Conservation (phyloP, 2,329 filamentous ascomycete genomes). For the Penicillium hesseltinei region DNA sequence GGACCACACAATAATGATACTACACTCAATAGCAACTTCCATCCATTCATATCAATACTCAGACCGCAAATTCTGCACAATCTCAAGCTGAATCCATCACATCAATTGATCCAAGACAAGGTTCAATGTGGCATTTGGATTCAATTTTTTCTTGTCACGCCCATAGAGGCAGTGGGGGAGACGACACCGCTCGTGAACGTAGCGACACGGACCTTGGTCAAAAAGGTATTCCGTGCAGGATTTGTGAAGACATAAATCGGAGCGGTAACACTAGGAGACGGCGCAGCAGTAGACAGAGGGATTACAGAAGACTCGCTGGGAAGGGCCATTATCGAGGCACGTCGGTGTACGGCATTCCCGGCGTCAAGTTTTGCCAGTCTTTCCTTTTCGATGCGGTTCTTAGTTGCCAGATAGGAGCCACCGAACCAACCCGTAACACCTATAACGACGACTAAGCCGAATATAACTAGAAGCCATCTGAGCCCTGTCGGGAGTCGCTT, state of each 20-base stretch:
- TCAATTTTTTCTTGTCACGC: no score
- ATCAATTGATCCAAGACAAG: neutral
- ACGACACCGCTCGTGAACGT: neutral
- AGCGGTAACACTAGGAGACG: neutral
- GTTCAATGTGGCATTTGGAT: neutral
- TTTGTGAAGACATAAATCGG: neutral
- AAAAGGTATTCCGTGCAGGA: neutral
- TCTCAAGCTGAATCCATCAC: neutral
- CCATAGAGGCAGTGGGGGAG: neutral
- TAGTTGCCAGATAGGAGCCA: neutral
- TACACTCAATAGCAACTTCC: neutral
- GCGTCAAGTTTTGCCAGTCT: no score
- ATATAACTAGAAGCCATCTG: neutral
- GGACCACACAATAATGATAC: neutral
- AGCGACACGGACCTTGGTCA: neutral
- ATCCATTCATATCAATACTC: neutral
- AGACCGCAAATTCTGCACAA: neutral
- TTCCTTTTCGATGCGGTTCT: neutral
- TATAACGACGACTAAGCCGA: neutral
- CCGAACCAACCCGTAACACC: neutral
- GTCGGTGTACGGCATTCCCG: neutral
- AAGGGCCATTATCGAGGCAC: neutral
- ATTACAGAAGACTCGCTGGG: neutral
- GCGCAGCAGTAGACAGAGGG: neutral
- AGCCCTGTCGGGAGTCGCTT: neutral